Base-by-base conservation (phyloP, 2,329 filamentous ascomycete genomes). In the Ceratocystis albifundus region DNA sequence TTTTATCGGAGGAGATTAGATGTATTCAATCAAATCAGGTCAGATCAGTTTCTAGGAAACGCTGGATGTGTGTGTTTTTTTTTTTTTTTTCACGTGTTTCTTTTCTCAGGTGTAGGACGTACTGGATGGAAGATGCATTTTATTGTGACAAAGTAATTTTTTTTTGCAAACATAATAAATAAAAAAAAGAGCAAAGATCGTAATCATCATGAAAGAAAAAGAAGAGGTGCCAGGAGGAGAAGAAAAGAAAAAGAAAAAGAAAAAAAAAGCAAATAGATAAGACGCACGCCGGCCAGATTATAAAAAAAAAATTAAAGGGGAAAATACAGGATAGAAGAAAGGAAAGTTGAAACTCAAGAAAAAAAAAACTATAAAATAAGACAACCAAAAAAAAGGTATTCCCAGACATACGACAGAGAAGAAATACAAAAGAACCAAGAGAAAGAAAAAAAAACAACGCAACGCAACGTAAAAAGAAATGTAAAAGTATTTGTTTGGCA, bases 131-230 rank as follows among this genome's bases (percentile, higher is more conserved):
- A 61, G 65, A 66, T 36, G 36, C 61, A 61, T 65, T 41, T 48
- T 59, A 68, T 62, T 41, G 65, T 41, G 62, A 62, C 64, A 48
- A 28, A 64, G 36, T 28, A 65, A 65, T 64, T 62, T 59, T 59
- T 65, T 64, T 62, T 59, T 59, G 64, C 55, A 66, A 62, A 67
- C 41, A 41, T 4, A 1, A 12, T 64, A 46, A 66, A 62, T n/a
- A 65, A 61, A 64, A 64, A 62, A 65, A 67, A 63, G 70, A 44
- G 48, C 62, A 69, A 69, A 32, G 62, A 66, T 65, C 65, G 36
- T 68, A 55, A 66, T 25, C 36, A 50, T 62, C 67, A 28, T 65
- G 32, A 68, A 71, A 46, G 64, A 66, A 69, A 62, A 67, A 10
- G n/a, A 53, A 46, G 45, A 1, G n/a, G n/a, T n/a, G n/a, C n/a